Evolutionary conservation across 371 early-diverging fungal genomes (phyloP), one percentile per base, ranked within the genome.

Genomic region (Mucor sp.): DNA sequence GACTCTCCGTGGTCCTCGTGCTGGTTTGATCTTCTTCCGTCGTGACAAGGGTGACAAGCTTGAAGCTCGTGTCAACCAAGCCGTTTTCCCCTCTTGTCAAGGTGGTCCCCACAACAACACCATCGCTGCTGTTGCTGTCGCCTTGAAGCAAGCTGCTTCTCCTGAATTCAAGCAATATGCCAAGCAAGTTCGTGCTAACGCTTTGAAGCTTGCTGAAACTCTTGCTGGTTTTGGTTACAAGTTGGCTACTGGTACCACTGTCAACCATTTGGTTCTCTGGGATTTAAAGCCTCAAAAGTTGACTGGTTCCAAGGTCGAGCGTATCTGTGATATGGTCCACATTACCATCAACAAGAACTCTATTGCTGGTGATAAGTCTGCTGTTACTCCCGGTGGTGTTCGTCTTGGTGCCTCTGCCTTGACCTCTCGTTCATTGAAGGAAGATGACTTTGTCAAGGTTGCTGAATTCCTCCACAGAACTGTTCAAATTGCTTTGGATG

Each of bases 71-170:
- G 95, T 99, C 81, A 98, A 99, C 90, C 89, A 90, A 76, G 96
- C 98, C 14, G 99, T 99, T 44, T 99, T 99, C 90, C 99, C 99
- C 60, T 95, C 91, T 58, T 90, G 89, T 83, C 99, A 99, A 85
- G 99, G 99, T 69, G 99, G 99, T 37, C 99, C 99, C 35, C 99
- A 99, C 86, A 99, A 99, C 89, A 97, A 99, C 86, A 99, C 99
- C 56, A 99, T 99, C 68, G 88, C 96, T 33, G 99, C 99, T 15
- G 82, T 99, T 65, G 94, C 99, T 25, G 99, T 98, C 37, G 98
- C 99, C 0, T 84, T 99, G 64, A 94, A 97, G 80, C 97, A 99
- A 85, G 89, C 87, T 56, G 74, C 85, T 75, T 72, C 89, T 6
- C 89, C 93, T 50, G 90, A 93, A 67, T 99, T 95, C 88, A 92